These are phyloP conservation scores for Pseudonitzschia pungens DNA, from an alignment of 108 stramenopile genomes.

Conservation along the genomic window DNA sequence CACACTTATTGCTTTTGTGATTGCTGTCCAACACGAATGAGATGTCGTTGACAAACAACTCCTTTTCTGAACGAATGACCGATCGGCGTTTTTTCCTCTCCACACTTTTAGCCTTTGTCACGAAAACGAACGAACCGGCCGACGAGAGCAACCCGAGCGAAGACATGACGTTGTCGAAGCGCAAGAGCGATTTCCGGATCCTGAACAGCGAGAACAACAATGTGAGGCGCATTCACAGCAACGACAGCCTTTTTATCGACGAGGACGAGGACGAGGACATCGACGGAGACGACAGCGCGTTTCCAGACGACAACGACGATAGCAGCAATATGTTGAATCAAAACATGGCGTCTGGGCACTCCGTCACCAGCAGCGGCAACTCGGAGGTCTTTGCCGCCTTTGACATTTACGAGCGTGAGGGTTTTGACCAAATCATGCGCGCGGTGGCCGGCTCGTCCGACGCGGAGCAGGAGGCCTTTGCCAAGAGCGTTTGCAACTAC, in stretches of 20 bases:
- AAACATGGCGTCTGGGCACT: constrained; percentile 4
- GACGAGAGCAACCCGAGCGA: background rate
- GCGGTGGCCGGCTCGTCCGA: constrained; percentile 33
- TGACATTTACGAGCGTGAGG: constrained; percentile 56
- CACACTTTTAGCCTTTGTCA: constrained; percentile 36
- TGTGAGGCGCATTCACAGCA: constrained; percentile 17
- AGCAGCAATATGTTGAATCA: background rate
- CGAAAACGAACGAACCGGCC: constrained; percentile 36
- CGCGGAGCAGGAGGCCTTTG: constrained; percentile 35
- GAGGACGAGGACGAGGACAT: constrained; percentile 12
- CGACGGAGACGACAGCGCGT: constrained; percentile 3
- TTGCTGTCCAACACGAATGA: background rate
- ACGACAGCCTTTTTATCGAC: background rate
- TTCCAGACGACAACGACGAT: background rate
- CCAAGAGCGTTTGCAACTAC: constrained; percentile 39
- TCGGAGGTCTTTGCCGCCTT: constrained; percentile 35
- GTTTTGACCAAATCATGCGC: constrained; percentile 52
- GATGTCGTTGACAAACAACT: too few species aligned
- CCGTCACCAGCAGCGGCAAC: constrained; percentile 26
- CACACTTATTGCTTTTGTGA: background rate
- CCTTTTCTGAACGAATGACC: background rate
- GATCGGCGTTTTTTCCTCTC: background rate
- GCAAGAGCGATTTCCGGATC: constrained; percentile 6
- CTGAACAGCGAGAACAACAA: constrained; percentile 18
- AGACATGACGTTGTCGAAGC: background rate